A percentile compares a stretch with the other conserved stretches of the same genome.
Conservation (phyloP, 345 rosid genomes). For the Heritiera littoralis region DNA sequence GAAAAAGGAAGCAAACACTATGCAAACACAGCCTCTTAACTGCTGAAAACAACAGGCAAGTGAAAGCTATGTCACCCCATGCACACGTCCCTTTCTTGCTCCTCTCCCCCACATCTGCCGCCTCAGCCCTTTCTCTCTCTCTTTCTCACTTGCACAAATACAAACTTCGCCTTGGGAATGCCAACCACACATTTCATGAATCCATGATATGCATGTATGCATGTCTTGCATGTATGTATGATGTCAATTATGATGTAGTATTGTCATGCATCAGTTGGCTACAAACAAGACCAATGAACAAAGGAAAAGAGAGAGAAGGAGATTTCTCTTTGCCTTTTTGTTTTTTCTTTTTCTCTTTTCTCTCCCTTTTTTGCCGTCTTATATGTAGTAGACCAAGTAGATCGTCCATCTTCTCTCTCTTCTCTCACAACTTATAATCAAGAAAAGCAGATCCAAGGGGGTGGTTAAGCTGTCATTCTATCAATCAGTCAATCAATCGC, state of each 20-base stretch:
- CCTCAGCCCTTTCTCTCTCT: constrained; percentile 29
- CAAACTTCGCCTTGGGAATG: constrained; percentile 41
- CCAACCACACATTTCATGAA: constrained; percentile 22
- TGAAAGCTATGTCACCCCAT: constrained; percentile 51
- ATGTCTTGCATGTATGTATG: background rate
- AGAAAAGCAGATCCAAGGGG: constrained; percentile 50
- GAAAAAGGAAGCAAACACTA: constrained; percentile 15
- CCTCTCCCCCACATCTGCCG: constrained; percentile 59
- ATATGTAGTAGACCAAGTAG: no score
- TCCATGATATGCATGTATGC: background rate
- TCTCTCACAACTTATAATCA: constrained; percentile 36
- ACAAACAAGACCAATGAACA: constrained; percentile 26
- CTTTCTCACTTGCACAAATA: constrained; percentile 10
- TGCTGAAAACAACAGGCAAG: constrained; percentile 48
- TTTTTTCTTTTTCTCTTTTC: background rate
- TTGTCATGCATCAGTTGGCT: constrained; percentile 8
- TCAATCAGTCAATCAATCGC: constrained; percentile 49
- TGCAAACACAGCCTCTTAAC: constrained; percentile 35
- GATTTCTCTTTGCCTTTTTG: background rate
- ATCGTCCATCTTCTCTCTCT: background rate
- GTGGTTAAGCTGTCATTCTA: constrained; percentile 57
- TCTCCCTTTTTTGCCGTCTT: constrained; percentile 6
- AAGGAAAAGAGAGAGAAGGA: constrained; percentile 17
- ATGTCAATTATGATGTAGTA: background rate
- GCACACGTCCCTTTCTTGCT: constrained; percentile 55